Base-by-base conservation (phyloP, 2,329 filamentous ascomycete species). In the Pseudogymnoascus destructans region DNA sequence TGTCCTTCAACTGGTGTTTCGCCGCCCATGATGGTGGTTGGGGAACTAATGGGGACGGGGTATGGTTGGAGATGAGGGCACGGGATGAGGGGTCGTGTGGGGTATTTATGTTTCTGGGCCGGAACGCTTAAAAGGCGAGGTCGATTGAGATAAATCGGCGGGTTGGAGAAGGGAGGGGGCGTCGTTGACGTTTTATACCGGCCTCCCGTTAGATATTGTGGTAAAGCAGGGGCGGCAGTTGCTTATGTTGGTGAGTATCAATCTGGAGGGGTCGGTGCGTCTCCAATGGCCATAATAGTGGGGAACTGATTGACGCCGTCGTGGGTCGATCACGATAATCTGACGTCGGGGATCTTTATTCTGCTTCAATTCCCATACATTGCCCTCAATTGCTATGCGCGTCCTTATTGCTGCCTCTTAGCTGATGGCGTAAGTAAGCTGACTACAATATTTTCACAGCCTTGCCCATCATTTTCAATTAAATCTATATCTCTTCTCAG, bases 11-110 rank as follows among this genome's bases (percentile, higher is more conserved):
- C 62, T 17, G 63, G 36, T 54, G 66, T 67, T 56, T 72, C 74
- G 59, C 74, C 75, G 17, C 75, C 75, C 75, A 78, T 78, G 54
- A 62, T 70, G 59, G 64, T 56, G 19, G 10, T 52, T 30, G 9
- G 25, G n/a, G 25, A 32, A 19, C 19, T 52, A 19, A 13, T 32
- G 55, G 54, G 56, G 59, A 46, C 5, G 19, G 35, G 33, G 10
- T 13, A 6, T 21, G 19, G 40, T 56, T 56, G 15, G 10, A 35
- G 55, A 15, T 27, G 23, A 40, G 32, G 55, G 25, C 25, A 30
- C 15, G n/a, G 4, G 9, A 19, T 30, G 46, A 52, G 25, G 46
- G 46, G 46, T 30, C 46, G 46, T 52, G 46, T 52, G 46, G 46
- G 46, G 46, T 52, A 52, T 32, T 52, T 52, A 52, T 52, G 15